A percentile compares a stretch with the other conserved stretches of the same genome.
phyloP scores from a whole-genome alignment of 257 asterid genomes.

The Ilex aquifolium region DNA sequence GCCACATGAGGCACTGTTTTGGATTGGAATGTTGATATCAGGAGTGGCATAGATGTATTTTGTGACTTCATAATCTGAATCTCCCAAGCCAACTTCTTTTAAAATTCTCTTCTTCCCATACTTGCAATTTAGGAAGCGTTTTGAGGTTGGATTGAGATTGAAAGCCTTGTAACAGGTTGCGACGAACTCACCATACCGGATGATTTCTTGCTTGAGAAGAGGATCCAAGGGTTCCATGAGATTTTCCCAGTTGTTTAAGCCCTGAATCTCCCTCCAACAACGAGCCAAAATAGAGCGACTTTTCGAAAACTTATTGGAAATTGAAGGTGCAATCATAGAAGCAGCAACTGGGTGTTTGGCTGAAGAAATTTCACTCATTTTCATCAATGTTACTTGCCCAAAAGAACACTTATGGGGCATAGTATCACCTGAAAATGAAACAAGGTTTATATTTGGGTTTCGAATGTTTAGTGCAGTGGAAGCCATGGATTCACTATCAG shows the following conservation, averaged over 20 bases:
- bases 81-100: conserved; percentile 33
- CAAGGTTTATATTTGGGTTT: not conserved
- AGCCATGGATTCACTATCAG: not conserved
- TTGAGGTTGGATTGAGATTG: conserved; percentile 50
- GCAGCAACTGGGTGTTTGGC: not conserved
- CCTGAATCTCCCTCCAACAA: conserved; percentile 56
- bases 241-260: conserved; percentile 47
- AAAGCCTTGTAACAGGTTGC: conserved; percentile 61
- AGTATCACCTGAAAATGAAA: conserved; percentile 5
- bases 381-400: not conserved
- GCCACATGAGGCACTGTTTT: conserved; percentile 11
- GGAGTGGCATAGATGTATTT: conserved; percentile 64
- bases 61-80: conserved; percentile 48
- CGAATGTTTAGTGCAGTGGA: conserved; percentile 3
- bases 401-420: not conserved
- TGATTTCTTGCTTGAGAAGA: conserved; percentile 41
- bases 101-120: conserved; percentile 37
- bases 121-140: conserved; percentile 60
- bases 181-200: conserved; percentile 60
- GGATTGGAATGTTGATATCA: conserved; percentile 28
- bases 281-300: conserved; percentile 10
- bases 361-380: conserved; percentile 1
- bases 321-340: not conserved
- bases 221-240: conserved; percentile 50
- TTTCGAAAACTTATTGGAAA: too few species aligned